Evolutionary conservation across 345 rosid genomes (phyloP).

Genomic region (Erysimum cheiranthoides): DNA sequence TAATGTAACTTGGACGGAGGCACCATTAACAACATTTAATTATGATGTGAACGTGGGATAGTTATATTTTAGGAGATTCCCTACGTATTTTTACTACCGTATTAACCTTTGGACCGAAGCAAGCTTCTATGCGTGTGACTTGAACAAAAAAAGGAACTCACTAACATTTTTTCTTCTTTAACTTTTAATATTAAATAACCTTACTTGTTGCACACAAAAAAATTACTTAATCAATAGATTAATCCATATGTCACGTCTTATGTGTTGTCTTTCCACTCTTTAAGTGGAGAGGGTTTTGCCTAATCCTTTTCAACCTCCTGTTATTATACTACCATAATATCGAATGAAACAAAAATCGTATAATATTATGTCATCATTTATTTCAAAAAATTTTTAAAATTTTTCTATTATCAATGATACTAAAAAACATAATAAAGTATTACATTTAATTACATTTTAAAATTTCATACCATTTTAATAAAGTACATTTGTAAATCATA

Average conservation of each 20-base stretch:
- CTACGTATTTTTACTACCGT: not conserved
- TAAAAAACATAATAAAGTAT: too few species aligned
- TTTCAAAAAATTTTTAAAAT: too few species aligned
- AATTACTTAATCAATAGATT: slow-evolving; percentile 29
- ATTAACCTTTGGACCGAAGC: slow-evolving; percentile 5
- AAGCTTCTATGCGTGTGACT: not conserved
- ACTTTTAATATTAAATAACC: not conserved
- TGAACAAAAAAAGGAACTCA: slow-evolving; percentile 11
- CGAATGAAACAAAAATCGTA: not conserved
- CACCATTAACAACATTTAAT: not conserved
- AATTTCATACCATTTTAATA: too few species aligned
- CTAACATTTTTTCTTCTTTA: not conserved
- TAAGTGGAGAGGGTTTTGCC: slow-evolving; percentile 49
- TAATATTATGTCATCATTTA: too few species aligned
- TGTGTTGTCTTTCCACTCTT: slow-evolving; percentile 62
- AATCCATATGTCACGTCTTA: slow-evolving; percentile 36
- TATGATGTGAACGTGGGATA: not conserved
- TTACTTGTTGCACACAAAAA: not conserved
- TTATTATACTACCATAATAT: slow-evolving; percentile 5
- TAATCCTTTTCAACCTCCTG: slow-evolving; percentile 15
- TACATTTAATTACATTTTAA: too few species aligned
- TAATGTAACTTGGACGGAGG: not conserved
- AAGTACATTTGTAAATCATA: too few species aligned
- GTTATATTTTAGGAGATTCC: slow-evolving; percentile 22
- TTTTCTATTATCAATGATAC: too few species aligned